Conservation (phyloP, 768 basidiomycete genomes). For the Chalciporus sphaerocephalus region DNA sequence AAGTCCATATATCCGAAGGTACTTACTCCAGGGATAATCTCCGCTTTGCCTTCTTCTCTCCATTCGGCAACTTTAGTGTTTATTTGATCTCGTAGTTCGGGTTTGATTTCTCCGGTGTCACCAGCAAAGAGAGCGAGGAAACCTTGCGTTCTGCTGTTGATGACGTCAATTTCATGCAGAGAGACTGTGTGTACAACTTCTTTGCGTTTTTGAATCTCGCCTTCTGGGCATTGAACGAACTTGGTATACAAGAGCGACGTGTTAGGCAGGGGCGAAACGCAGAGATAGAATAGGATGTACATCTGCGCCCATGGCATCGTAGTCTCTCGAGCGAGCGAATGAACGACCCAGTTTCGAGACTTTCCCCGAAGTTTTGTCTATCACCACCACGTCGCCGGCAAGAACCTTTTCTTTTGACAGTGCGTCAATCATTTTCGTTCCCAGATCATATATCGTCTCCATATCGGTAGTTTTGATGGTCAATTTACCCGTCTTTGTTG, state of each 20-base stretch:
- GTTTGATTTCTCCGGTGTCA: conserved; percentile 98
- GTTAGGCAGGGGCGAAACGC: background rate
- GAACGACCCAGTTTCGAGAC: conserved; percentile 94
- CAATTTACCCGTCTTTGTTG: conserved; percentile 94
- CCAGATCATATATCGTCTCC: conserved; percentile 99
- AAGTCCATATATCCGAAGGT: background rate
- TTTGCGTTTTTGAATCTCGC: conserved; percentile 96
- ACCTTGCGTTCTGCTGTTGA: conserved; percentile 97
- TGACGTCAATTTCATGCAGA: conserved; percentile 97
- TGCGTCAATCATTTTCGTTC: conserved; percentile 98
- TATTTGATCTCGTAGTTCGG: conserved; percentile 93
- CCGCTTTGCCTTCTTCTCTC: conserved; percentile 98
- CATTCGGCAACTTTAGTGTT: conserved; percentile 96
- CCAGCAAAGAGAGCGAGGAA: conserved; percentile 94
- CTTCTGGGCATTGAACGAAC: conserved; percentile 97
- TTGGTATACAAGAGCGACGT: conserved; percentile 62
- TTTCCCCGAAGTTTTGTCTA: conserved; percentile 97
- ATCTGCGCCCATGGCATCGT: conserved; percentile 99
- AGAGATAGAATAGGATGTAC: conserved; percentile 44
- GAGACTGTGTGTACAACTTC: conserved; percentile 97
- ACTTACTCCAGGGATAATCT: conserved; percentile 91
- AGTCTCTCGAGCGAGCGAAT: conserved; percentile 95
- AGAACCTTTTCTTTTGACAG: conserved; percentile 95
- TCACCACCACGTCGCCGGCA: conserved; percentile 90
- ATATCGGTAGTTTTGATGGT: conserved; percentile 99